These are phyloP conservation scores for Penicillium macrosclerotiorum DNA, from an alignment of 495 filamentous ascomycete species.

Conservation along the genomic window DNA sequence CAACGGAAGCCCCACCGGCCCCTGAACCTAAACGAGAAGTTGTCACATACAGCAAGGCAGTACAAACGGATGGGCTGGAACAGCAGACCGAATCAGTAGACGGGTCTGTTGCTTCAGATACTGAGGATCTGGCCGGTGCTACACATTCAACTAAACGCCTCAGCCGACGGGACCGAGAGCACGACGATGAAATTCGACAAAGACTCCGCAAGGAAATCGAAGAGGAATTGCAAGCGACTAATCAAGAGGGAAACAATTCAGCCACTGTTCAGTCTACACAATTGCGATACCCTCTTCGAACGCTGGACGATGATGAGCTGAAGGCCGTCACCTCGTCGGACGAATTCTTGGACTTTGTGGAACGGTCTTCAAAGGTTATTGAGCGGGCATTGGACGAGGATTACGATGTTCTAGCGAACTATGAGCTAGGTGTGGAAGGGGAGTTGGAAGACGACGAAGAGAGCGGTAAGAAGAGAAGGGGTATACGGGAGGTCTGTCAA, in stretches of 20 bases:
- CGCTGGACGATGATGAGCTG: conserved; percentile 80
- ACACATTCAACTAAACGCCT: conserved; percentile 57
- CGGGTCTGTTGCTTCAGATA: conserved; percentile 63
- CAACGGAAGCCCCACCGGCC: conserved; percentile 66
- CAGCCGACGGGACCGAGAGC: conserved; percentile 71
- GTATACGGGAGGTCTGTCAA: conserved; percentile 82
- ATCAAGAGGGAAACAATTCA: conserved; percentile 54
- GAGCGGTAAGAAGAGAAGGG: conserved; percentile 70
- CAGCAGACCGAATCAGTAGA: conserved; percentile 39
- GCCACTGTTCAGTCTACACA: conserved; percentile 42
- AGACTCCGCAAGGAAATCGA: conserved; percentile 87
- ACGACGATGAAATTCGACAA: conserved; percentile 84
- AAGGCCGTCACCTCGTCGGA: conserved; percentile 87
- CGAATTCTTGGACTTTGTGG: conserved; percentile 94
- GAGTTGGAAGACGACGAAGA: conserved; percentile 84
- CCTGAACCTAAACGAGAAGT: conserved; percentile 74
- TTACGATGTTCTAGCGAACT: conserved; percentile 94
- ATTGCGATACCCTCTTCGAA: conserved; percentile 73
- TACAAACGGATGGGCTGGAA: conserved; percentile 67
- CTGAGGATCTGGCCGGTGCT: conserved; percentile 55
- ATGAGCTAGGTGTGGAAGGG: conserved; percentile 67
- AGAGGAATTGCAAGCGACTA: conserved; percentile 75
- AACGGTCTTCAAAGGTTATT: conserved; percentile 93
- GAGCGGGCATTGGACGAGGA: conserved; percentile 91
- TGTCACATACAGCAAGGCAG: conserved; percentile 91